Evolutionary conservation across 352 stramenopile species (phyloP).

Genomic region (Phytophthora sansomeana): DNA sequence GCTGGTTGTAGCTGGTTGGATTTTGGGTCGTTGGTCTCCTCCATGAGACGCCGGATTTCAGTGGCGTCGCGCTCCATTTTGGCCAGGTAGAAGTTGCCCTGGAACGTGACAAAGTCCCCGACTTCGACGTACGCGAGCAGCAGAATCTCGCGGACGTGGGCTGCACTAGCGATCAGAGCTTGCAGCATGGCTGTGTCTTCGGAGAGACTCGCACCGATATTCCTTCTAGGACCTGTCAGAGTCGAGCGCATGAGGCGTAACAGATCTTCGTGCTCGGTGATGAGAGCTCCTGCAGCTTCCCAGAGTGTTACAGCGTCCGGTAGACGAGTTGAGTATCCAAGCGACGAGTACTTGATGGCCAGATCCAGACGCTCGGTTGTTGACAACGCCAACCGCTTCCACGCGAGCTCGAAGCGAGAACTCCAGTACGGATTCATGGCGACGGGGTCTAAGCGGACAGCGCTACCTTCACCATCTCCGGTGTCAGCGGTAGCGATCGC

Average conservation of each 20-base stretch:
- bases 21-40: conserved; percentile 12
- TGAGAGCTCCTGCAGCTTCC: conserved; percentile 57
- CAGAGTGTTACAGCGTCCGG: conserved; percentile 71
- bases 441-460: conserved; percentile 59
- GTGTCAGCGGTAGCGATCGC: conserved; percentile 20
- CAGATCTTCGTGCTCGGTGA: conserved; percentile 71
- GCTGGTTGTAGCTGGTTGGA: conserved; percentile 23
- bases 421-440: conserved; percentile 69
- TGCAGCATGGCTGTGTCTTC: conserved; percentile 58
- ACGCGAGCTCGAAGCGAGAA: conserved; percentile 69
- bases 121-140: conserved; percentile 77
- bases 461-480: conserved; percentile 18
- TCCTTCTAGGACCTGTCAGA: conserved; percentile 8
- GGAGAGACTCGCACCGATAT: conserved; percentile 16
- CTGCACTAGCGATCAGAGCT: conserved; percentile 49
- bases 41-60: conserved; percentile 43
- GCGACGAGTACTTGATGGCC: conserved; percentile 79
- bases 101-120: conserved; percentile 72
- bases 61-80: conserved; percentile 71
- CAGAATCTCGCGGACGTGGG: conserved; percentile 57
- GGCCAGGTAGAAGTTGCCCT: conserved; percentile 72
- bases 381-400: conserved; percentile 70
- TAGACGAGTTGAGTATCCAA: conserved; percentile 60
- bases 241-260: conserved; percentile 42
- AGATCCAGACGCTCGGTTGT: conserved; percentile 72